phyloP scores from a whole-genome alignment of 371 early-diverging fungal species.

The Coemansia sp. region DNA sequence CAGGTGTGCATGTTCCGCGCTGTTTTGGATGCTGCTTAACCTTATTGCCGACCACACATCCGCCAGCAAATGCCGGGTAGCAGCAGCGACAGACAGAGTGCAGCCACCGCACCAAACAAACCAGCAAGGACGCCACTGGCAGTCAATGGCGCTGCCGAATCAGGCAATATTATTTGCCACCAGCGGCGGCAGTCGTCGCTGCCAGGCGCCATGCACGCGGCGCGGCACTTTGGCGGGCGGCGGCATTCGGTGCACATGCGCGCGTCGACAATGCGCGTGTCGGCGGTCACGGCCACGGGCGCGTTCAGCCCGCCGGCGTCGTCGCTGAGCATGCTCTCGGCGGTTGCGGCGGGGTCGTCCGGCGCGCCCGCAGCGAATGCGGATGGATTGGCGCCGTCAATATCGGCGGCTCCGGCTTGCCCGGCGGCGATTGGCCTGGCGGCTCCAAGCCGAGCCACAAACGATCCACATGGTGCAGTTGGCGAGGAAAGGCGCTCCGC shows the following conservation, averaged over 20 bases:
- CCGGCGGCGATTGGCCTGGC: too few species aligned
- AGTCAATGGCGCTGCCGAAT: background rate
- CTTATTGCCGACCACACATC: background rate
- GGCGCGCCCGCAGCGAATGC: too few species aligned
- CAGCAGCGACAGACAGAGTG: background rate
- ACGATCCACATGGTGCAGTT: too few species aligned
- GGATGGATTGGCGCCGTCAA: too few species aligned
- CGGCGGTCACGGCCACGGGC: constrained; percentile 9
- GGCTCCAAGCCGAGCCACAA: too few species aligned
- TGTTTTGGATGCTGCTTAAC: background rate
- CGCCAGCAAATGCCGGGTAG: constrained; percentile 5
- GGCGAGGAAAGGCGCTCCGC: too few species aligned
- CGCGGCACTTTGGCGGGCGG: too few species aligned
- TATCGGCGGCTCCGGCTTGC: too few species aligned
- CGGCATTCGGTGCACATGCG: background rate
- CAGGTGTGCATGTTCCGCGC: background rate
- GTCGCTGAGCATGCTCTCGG: background rate
- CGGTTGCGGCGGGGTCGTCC: background rate
- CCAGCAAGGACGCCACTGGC: background rate
- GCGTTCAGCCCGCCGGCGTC: constrained; percentile 10
- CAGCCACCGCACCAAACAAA: constrained; percentile 2
- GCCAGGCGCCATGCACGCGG: background rate
- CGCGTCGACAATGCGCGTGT: constrained; percentile 4
- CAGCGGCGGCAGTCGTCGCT: background rate
- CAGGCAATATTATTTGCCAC: constrained; percentile 4